These are phyloP conservation scores for Skeletonema grethae DNA, from an alignment of 108 stramenopile genomes.

Conservation along the genomic window DNA sequence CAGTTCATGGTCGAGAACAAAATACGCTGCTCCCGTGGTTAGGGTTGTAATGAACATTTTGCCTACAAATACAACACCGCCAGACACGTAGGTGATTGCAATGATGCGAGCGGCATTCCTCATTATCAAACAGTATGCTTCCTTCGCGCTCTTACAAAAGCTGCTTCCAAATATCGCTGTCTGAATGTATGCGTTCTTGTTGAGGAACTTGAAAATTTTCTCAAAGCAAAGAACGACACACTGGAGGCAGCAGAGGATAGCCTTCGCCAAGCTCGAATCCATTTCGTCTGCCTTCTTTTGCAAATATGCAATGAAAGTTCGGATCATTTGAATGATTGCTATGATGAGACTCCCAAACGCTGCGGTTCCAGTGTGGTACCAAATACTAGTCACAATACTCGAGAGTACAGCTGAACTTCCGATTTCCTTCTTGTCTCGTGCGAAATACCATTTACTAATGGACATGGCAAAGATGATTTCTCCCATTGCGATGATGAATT, in stretches of 20 bases:
- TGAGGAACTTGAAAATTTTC: conserved; percentile 85
- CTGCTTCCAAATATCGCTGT: conserved; percentile 88
- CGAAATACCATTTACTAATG: conserved; percentile 81
- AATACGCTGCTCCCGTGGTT: conserved; percentile 62
- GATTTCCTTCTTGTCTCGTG: conserved; percentile 69
- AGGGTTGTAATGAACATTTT: conserved; percentile 80
- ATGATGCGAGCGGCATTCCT: conserved; percentile 72
- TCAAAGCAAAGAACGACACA: conserved; percentile 90
- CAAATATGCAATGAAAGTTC: conserved; percentile 81
- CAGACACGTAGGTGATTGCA: conserved; percentile 65
- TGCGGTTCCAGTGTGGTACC: conserved; percentile 92
- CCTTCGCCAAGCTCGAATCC: conserved; percentile 71
- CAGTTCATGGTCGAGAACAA: conserved; percentile 47
- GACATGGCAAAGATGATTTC: conserved; percentile 88
- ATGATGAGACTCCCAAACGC: conserved; percentile 94
- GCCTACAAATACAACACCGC: conserved; percentile 81
- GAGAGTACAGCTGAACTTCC: conserved; percentile 68
- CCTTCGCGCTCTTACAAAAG: conserved; percentile 79
- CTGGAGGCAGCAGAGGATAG: conserved; percentile 83
- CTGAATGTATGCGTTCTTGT: conserved; percentile 92
- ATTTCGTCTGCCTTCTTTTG: conserved; percentile 84
- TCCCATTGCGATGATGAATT: conserved; percentile 92
- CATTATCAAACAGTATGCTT: conserved; percentile 86
- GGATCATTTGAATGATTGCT: conserved; percentile 89
- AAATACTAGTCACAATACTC: conserved; percentile 55